A percentile compares a stretch with the other conserved stretches of the same genome.
Conservation (phyloP, 768 basidiomycete species). For the Leccinum truebloodii region DNA sequence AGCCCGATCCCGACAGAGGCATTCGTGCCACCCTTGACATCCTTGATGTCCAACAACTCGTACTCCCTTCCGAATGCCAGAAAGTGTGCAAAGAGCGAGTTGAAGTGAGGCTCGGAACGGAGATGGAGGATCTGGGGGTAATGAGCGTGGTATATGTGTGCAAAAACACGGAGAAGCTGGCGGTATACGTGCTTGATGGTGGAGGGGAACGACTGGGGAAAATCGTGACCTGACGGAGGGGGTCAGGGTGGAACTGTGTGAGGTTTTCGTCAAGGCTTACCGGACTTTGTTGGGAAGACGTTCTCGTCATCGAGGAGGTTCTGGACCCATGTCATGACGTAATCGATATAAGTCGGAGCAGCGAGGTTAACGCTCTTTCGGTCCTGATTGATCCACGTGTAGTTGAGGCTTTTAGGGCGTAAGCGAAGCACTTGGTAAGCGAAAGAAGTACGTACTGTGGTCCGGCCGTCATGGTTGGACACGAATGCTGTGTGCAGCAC, state of each 20-base stretch:
- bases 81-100: slow-evolving; percentile 97
- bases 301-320: slow-evolving; percentile 92
- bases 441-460: slow-evolving; percentile 55
- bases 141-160: slow-evolving; percentile 96
- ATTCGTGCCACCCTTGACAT: slow-evolving; percentile 71
- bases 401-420: slow-evolving; percentile 65
- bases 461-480: slow-evolving; percentile 92
- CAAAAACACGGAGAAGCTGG: slow-evolving; percentile 94
- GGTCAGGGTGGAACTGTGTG: neutral
- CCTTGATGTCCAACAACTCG: slow-evolving; percentile 85
- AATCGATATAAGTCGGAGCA: slow-evolving; percentile 96
- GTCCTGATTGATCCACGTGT: slow-evolving; percentile 92
- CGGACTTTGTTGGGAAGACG: slow-evolving; percentile 94
- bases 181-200: slow-evolving; percentile 94
- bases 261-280: slow-evolving; percentile 42
- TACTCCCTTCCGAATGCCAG: slow-evolving; percentile 94
- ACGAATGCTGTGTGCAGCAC: slow-evolving; percentile 86
- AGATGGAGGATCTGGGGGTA: slow-evolving; percentile 90
- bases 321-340: slow-evolving; percentile 96
- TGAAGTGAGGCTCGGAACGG: slow-evolving; percentile 92
- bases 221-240: slow-evolving; percentile 70
- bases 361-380: slow-evolving; percentile 86
- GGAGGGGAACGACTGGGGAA: slow-evolving; percentile 84
- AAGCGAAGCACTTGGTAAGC: neutral
- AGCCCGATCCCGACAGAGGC: slow-evolving; percentile 72